phyloP scores from a whole-genome alignment of 208 protist genomes.

The Wallacemonas rigidus region DNA sequence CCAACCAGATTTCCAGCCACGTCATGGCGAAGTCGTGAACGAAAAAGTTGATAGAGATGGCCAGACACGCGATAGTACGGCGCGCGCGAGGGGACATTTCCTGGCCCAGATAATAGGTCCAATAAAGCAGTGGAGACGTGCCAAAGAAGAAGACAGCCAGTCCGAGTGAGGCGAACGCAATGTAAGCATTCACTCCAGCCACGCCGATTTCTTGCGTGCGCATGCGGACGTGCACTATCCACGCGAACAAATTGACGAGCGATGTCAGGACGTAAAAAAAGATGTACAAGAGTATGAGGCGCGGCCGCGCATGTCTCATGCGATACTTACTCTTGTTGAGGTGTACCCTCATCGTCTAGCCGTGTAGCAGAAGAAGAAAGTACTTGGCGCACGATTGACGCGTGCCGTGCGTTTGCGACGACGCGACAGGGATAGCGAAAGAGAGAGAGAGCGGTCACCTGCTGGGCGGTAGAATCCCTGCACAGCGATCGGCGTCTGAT shows the following conservation, averaged over 20 bases:
- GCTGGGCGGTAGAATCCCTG: too few relatives aligned
- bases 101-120: slow-evolving; percentile 61
- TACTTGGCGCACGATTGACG: too few relatives aligned
- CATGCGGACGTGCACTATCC: slow-evolving; percentile 46
- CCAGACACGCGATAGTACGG: slow-evolving; percentile 46
- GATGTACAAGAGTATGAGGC: slow-evolving; percentile 51
- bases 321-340: slow-evolving; percentile 20
- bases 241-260: slow-evolving; percentile 67
- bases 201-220: slow-evolving; percentile 13
- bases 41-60: slow-evolving; percentile 62
- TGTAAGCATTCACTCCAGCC: slow-evolving; percentile 50
- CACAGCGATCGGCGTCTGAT: too few relatives aligned
- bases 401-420: too few relatives aligned
- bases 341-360: not conserved
- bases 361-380: too few relatives aligned
- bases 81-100: slow-evolving; percentile 73
- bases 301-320: slow-evolving; percentile 40
- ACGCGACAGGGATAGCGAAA: too few relatives aligned
- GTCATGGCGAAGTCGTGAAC: slow-evolving; percentile 70
- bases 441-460: too few relatives aligned
- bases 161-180: slow-evolving; percentile 58
- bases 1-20: slow-evolving; percentile 79
- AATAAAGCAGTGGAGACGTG: slow-evolving; percentile 68
- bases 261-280: slow-evolving; percentile 56
- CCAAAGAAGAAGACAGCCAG: slow-evolving; percentile 45